Conservation (phyloP, 1,284 basidiomycete genomes). For the Ceratobasidium sp. region DNA sequence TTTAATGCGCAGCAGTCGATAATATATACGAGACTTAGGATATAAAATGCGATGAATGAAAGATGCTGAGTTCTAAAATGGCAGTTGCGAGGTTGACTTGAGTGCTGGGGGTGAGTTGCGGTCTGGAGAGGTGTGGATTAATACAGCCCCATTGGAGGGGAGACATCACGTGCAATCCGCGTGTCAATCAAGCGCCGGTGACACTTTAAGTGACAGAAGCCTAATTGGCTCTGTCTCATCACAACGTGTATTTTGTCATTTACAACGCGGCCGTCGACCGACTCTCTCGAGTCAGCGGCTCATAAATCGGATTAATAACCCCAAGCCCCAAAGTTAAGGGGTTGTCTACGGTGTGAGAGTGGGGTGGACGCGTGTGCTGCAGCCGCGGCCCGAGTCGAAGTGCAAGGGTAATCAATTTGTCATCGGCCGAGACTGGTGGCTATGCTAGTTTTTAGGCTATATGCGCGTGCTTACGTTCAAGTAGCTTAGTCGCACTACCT, state of each 20-base stretch:
- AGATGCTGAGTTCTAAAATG: not conserved
- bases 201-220: not conserved
- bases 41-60: conserved; percentile 17
- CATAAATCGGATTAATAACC: conserved; percentile 1
- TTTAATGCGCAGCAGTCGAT: conserved; percentile 13
- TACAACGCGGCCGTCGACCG: conserved; percentile 8
- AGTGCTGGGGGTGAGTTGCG: conserved; percentile 13
- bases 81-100: not conserved
- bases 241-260: conserved; percentile 30
- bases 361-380: not conserved
- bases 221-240: conserved; percentile 28
- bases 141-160: conserved; percentile 30
- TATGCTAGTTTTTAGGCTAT: not conserved
- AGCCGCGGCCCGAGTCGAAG: not conserved
- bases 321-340: not conserved
- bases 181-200: conserved; percentile 3
- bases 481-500: not conserved
- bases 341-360: not conserved
- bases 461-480: not conserved
- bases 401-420: not conserved
- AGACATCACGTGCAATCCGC: conserved; percentile 38
- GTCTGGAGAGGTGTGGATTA: conserved; percentile 30
- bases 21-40: conserved; percentile 39
- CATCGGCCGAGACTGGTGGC: not conserved
- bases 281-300: conserved; percentile 19